Evolutionary conservation across 495 filamentous ascomycete species (phyloP).

Genomic region (Penicillium ochrochloron): DNA sequence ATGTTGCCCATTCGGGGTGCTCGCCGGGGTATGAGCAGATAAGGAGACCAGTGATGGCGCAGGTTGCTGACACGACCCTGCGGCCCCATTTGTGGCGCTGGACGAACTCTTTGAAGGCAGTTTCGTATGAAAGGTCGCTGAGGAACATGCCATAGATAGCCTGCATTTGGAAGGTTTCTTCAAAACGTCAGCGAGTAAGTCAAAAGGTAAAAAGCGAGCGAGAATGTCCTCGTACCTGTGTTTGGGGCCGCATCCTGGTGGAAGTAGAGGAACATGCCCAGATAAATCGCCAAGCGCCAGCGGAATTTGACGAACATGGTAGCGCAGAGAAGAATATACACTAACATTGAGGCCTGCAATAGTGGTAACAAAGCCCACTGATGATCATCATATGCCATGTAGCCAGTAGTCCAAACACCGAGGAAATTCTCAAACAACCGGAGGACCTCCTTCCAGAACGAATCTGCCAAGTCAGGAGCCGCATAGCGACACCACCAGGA

Average conservation of each 20-base stretch:
- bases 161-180: slow-evolving; percentile 58
- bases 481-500: slow-evolving; percentile 65
- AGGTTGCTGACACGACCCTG: slow-evolving; percentile 47
- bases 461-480: slow-evolving; percentile 47
- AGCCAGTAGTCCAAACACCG: slow-evolving; percentile 61
- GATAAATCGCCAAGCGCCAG: slow-evolving; percentile 57
- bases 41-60: slow-evolving; percentile 56
- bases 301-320: slow-evolving; percentile 60
- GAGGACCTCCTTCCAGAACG: slow-evolving; percentile 39
- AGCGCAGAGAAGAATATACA: slow-evolving; percentile 60
- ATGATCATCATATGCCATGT: slow-evolving; percentile 65
- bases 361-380: slow-evolving; percentile 71
- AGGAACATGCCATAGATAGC: slow-evolving; percentile 68
- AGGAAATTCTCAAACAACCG: slow-evolving; percentile 57
- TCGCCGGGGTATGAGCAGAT: slow-evolving; percentile 65
- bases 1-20: slow-evolving; percentile 58
- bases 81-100: slow-evolving; percentile 50
- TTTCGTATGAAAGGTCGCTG: slow-evolving; percentile 61
- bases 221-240: slow-evolving; percentile 27
- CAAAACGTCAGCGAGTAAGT: slow-evolving; percentile 4
- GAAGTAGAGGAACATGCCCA: slow-evolving; percentile 58
- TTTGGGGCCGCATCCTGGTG: slow-evolving; percentile 46
- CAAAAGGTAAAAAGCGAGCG: background rate
- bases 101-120: slow-evolving; percentile 55
- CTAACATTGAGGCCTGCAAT: slow-evolving; percentile 63